Base-by-base conservation (phyloP, 2,329 filamentous ascomycete species). In the Herpotrichia juniperi region DNA sequence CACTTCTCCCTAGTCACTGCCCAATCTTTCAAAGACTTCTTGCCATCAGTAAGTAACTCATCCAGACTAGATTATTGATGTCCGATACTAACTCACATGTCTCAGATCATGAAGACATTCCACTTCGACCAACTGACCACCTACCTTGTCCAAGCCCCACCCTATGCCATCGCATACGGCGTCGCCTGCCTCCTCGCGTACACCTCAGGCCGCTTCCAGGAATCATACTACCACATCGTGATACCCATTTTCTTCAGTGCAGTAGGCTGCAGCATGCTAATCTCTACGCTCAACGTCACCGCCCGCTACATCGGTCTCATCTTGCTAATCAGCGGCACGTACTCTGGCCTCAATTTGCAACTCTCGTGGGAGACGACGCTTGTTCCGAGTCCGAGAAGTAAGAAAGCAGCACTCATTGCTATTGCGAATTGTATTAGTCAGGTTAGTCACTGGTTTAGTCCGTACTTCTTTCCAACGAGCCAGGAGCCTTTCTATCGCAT, bases 301-400 rank as follows among this genome's bases (percentile, higher is more conserved):
- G 58, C 62, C 8, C 51, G 61, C 35, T 65, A 64, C 55, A 61
- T 63, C 42, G 52, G 54, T 4, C 50, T 55, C n/a, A 52, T 59
- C 16, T 47, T 43, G 10, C 40, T 43, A 9, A 63, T 68, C 17
- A 56, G 56, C 11, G 72, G 72, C 19, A 67, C 71, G 0, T 75
- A 69, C 56, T 68, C 60, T 54, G 69, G 68, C n/a, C 65, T 73
- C 1, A 74, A 74, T 31, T 54, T 76, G 25, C 71, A 75, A 54
- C 62, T 75, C 2, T 71, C 73, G 0, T 76, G 74, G 73, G 73
- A 76, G 40, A 74, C 73, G 0, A 74, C 70, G 0, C 62, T 74
- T 1, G 74, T 76, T 0, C 72, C 74, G 5, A 61, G 68, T 0
- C 73, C 74, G 0, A 64, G 73, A 1, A 72, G 64, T 6, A 76